phyloP scores from a whole-genome alignment of 2,329 filamentous ascomycete species.

The Fusarium cyanostomum region DNA sequence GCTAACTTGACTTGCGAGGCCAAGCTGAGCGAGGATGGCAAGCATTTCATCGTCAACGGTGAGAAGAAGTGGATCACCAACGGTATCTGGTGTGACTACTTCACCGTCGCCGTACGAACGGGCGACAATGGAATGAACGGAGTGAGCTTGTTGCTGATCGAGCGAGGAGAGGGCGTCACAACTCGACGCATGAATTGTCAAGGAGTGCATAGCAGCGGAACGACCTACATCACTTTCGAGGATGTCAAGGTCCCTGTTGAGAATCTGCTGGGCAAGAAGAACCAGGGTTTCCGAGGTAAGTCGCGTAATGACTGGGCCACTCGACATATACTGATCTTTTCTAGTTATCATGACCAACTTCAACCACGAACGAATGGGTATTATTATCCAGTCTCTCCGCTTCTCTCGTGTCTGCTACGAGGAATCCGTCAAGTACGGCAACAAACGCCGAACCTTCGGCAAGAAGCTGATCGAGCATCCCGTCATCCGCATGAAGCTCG shows the following conservation, averaged over 20 bases:
- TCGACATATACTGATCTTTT: conserved; percentile 20
- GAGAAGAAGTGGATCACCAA: conserved; percentile 99
- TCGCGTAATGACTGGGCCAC: not conserved
- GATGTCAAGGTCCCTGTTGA: conserved; percentile 99
- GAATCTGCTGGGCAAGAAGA: conserved; percentile 97
- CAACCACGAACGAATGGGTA: conserved; percentile 98
- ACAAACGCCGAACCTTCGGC: conserved; percentile 96
- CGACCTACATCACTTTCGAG: conserved; percentile 97
- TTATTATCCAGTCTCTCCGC: conserved; percentile 96
- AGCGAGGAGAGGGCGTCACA: conserved; percentile 87
- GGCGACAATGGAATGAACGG: conserved; percentile 92
- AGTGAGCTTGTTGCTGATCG: conserved; percentile 88
- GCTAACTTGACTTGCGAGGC: conserved; percentile 96
- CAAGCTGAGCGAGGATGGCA: conserved; percentile 92
- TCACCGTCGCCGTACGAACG: conserved; percentile 95
- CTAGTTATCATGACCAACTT: conserved; percentile 98
- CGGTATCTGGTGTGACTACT: conserved; percentile 96
- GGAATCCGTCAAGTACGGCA: conserved; percentile 94
- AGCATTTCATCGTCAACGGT: conserved; percentile 99
- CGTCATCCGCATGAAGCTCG: conserved; percentile 96
- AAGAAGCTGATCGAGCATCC: conserved; percentile 97
- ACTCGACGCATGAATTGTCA: conserved; percentile 98
- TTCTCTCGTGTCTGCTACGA: conserved; percentile 98
- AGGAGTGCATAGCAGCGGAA: conserved; percentile 89
- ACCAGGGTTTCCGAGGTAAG: conserved; percentile 90